A percentile compares a stretch with the other conserved stretches of the same genome.
Evolutionary conservation across 495 filamentous ascomycete species (phyloP).

Genomic region (Penicillium lividum): DNA sequence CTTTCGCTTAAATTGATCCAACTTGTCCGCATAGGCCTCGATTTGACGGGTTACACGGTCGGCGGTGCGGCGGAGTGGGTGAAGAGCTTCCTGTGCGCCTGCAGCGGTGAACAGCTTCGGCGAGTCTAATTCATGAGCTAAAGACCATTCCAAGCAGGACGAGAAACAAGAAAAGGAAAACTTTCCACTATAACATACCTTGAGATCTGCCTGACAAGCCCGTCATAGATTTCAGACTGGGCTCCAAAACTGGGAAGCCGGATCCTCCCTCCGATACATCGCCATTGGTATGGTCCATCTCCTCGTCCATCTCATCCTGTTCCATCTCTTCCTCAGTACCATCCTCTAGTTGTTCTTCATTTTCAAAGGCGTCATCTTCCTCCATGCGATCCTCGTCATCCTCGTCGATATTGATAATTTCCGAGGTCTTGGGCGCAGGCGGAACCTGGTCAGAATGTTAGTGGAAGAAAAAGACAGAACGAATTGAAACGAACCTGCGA

Average conservation of each 20-base stretch:
- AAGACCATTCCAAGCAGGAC: background rate
- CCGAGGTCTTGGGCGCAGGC: slow-evolving; percentile 29
- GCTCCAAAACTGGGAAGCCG: slow-evolving; percentile 21
- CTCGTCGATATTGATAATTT: slow-evolving; percentile 46
- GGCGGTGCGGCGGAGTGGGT: slow-evolving; percentile 57
- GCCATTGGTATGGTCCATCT: slow-evolving; percentile 25
- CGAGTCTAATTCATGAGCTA: slow-evolving; percentile 26
- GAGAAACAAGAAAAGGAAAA: background rate
- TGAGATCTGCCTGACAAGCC: slow-evolving; percentile 12
- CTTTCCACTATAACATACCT: slow-evolving; percentile 13
- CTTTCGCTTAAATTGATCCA: slow-evolving; percentile 59
- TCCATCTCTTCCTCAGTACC: slow-evolving; percentile 16
- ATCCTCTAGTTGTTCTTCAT: slow-evolving; percentile 20
- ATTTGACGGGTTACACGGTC: slow-evolving; percentile 64
- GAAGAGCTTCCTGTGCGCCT: slow-evolving; percentile 51
- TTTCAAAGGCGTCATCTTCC: slow-evolving; percentile 16
- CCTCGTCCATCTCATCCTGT: slow-evolving; percentile 33
- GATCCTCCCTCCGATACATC: slow-evolving; percentile 22
- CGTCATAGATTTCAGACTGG: slow-evolving; percentile 20
- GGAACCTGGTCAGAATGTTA: slow-evolving; percentile 32
- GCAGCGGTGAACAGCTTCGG: slow-evolving; percentile 51
- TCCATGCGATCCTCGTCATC: slow-evolving; percentile 31
- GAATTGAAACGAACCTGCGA: slow-evolving; percentile 19
- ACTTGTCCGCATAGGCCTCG: slow-evolving; percentile 63
- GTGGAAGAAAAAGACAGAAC: slow-evolving; percentile 1